These are phyloP conservation scores for Williopsis jadinii DNA, from an alignment of 1,139 yeast genomes.

Conservation along the genomic window DNA sequence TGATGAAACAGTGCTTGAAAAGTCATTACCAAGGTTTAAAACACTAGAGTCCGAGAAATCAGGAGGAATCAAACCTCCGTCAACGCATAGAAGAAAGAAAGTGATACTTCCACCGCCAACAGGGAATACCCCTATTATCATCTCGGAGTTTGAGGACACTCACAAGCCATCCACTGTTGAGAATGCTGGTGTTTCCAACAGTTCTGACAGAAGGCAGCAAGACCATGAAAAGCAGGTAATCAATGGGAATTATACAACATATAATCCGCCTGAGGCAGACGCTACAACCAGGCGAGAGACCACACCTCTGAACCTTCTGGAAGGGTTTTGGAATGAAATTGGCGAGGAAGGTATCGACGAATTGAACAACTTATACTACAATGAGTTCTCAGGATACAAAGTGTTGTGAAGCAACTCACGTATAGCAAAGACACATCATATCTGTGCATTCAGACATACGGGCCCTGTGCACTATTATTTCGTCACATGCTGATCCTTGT, in stretches of 20 bases:
- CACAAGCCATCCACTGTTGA: background rate
- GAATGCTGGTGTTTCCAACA: background rate
- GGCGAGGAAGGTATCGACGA: slow-evolving; percentile 22
- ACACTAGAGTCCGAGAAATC: slow-evolving; percentile 5
- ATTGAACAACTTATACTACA: slow-evolving; percentile 20
- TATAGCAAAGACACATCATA: too few relatives aligned
- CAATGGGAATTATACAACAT: background rate
- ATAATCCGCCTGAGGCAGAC: background rate
- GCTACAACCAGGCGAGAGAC: background rate
- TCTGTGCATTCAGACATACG: too few relatives aligned
- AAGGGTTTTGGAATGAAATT: slow-evolving; percentile 21
- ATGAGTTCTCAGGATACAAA: slow-evolving; percentile 22
- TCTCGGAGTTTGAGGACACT: background rate
- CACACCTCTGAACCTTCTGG: slow-evolving; percentile 16
- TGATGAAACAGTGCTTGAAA: slow-evolving; percentile 9
- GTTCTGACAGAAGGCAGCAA: background rate
- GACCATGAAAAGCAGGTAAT: background rate
- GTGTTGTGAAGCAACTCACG: slow-evolving; percentile 3
- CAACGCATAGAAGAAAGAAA: background rate
- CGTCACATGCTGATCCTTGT: too few relatives aligned
- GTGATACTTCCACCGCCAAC: slow-evolving; percentile 1
- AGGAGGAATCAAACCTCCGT: background rate
- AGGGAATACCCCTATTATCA: background rate
- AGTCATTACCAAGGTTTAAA: slow-evolving; percentile 10
- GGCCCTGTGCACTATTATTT: too few relatives aligned